Evolutionary conservation across 768 basidiomycete genomes (phyloP), one percentile per base, ranked within the genome.

Genomic region (Russula sp.): DNA sequence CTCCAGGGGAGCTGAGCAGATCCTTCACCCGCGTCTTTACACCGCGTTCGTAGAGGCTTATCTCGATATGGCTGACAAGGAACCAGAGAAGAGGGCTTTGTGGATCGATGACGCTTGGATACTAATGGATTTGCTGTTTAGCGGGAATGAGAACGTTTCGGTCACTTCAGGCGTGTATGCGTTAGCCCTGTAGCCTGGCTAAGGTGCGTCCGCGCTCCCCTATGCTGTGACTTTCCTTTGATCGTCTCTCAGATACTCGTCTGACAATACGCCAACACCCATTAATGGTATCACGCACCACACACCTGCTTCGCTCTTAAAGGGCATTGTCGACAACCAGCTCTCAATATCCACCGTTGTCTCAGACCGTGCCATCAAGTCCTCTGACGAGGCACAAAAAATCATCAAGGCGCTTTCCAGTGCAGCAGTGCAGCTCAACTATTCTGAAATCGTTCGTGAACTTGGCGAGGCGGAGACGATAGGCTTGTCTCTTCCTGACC

Each of bases 21-120:
- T 90, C 18, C 71, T 85, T 24, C 77, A 83, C 13, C 59, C 71
- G 3, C 76, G 79, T 20, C 63, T 82, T 32, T 88, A 89, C 74
- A 88, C 91, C 72, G 78, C 82, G 11, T 83, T 93, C 69, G 73
- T 93, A 26, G 78, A 80, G 46, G 84, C 87, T 0, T 91, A 88
- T 67, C 62, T 87, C 30, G 77, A 79, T 44, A 83, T 87, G 81
- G 86, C 85, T 13, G 67, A 71, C 50, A 80, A 81, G 68, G 84
- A 84, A 38, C 69, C 73, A 2, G 71, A 75, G 0, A 77, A 80
- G 44, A 75, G 75, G 55, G 75, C 72, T 1, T 72, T 78, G 34
- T 93, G 92, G 90, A 59, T 87, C 3, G 81, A 84, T 28, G 80
- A 86, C 34, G 80, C 84, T 0, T 86, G 83, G 80, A 74, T 75